Base-by-base conservation (phyloP, 2,329 filamentous ascomycete species). In the Cladosporium sp. region DNA sequence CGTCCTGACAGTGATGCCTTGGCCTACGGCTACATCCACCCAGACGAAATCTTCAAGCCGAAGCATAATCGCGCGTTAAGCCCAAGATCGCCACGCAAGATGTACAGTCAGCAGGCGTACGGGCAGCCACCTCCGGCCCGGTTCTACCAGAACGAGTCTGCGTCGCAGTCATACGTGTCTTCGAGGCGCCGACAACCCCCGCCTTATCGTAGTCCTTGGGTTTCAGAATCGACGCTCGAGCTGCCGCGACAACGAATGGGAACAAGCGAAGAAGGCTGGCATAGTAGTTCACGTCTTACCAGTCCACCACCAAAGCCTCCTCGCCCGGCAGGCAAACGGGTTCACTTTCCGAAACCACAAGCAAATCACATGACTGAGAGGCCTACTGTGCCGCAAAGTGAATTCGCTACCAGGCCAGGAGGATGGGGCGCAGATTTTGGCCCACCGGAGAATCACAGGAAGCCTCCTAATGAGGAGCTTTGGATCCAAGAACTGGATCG, bases 11-110 rank as follows among this genome's bases (percentile, higher is more conserved):
- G 32, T 11, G 40, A 50, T 50, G 48, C 40, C 10, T 37, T 50
- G 48, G 48, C 48, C 8, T 50, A 50, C 19, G 40, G 48, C 18
- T 50, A 50, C 13, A 50, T 50, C 9, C 48, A 50, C 31, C 48
- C 48, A 5, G 48, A 43, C 28, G 38, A 50, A 18, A 5, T 50
- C 13, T 11, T 32, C 19, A 37, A 37, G 33, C 28, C 48, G 10
- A 43, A 35, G 40, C 35, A 38, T 34, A 50, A 43, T 19, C 40
- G 48, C 40, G 35, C 48, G 8, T 28, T 43, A 31, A 50, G 31
- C 40, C 10, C 40, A 14, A 13, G 13, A 14, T 14, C 35, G 35
- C 35, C 35, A 35, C 11, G 10, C 16, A 43, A 11, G 9, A 50
- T 50, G 48, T 50, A 50, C 16, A 19, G 48, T 13, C 48, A 50